These are phyloP conservation scores for Darksidea phi DNA, from an alignment of 495 filamentous ascomycete species.

Conservation along the genomic window DNA sequence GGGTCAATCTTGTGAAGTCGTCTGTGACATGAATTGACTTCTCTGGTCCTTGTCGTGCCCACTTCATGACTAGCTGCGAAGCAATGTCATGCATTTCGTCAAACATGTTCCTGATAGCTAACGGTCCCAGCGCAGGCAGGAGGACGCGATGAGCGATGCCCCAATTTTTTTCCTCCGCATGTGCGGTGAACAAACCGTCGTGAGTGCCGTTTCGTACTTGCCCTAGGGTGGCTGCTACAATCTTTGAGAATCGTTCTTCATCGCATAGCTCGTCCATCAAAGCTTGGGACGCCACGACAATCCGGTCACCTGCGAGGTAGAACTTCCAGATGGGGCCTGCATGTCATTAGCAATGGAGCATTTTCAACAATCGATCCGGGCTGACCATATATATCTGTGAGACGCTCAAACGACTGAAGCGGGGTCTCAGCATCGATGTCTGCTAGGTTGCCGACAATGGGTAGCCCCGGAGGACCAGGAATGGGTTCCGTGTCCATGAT, in stretches of 20 bases:
- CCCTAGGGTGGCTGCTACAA: constrained; percentile 46
- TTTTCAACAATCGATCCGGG: too few relatives aligned
- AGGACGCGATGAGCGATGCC: constrained; percentile 67
- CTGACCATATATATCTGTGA: constrained; percentile 34
- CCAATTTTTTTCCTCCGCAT: constrained; percentile 63
- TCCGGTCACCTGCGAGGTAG: neutral
- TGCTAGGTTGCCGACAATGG: constrained; percentile 38
- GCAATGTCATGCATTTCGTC: constrained; percentile 70
- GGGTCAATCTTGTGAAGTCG: constrained; percentile 73
- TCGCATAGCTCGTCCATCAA: constrained; percentile 29
- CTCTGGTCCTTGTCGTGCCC: constrained; percentile 63
- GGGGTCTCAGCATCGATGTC: constrained; percentile 34
- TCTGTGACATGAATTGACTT: constrained; percentile 59
- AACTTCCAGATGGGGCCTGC: constrained; percentile 32
- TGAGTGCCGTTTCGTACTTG: constrained; percentile 57
- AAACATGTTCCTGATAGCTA: constrained; percentile 55
- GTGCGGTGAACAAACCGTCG: constrained; percentile 70
- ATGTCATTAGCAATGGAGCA: too few relatives aligned
- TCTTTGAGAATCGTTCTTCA: constrained; percentile 28
- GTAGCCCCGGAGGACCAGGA: constrained; percentile 32
- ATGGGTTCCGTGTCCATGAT: constrained; percentile 7
- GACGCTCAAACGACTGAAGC: constrained; percentile 28
- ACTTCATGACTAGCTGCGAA: constrained; percentile 69
- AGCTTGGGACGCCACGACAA: constrained; percentile 1
- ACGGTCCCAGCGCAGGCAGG: constrained; percentile 69